Percentiles rank a stretch among this genome's conserved stretches.
Evolutionary conservation across 106 monocot genomes (phyloP).

Genomic region (Phalaenopsis aphrodite): DNA sequence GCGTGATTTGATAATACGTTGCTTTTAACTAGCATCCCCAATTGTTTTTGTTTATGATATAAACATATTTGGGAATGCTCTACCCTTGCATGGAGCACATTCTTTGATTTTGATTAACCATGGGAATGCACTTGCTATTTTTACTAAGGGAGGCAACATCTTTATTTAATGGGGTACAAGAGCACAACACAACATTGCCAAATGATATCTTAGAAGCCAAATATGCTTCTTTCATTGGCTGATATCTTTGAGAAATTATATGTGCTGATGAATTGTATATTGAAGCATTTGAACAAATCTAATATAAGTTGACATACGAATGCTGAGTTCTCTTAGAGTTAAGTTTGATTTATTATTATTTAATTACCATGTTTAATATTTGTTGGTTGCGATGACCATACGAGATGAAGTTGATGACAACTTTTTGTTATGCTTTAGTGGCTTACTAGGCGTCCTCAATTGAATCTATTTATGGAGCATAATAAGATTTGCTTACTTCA

Average conservation of each 20-base stretch:
- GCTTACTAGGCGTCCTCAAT: not conserved
- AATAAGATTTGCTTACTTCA: not conserved
- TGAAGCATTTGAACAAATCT: not conserved
- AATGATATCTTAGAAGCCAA: not conserved
- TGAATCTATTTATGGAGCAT: not conserved
- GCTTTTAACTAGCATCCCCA: not conserved
- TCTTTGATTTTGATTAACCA: not conserved
- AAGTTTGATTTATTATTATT: not conserved
- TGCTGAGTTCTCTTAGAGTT: not conserved
- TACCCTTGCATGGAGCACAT: not conserved
- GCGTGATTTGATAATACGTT: not conserved
- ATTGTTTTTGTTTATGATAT: not conserved
- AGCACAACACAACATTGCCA: not conserved
- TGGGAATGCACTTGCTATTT: not conserved
- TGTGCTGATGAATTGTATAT: not conserved
- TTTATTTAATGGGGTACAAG: not conserved
- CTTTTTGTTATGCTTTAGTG: not conserved
- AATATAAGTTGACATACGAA: not conserved
- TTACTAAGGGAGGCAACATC: not conserved
- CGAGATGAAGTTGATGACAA: not conserved
- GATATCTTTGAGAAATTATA: not conserved
- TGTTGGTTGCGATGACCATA: not conserved
- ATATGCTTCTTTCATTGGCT: not conserved
- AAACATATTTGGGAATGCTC: not conserved
- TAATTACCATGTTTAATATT: not conserved